phyloP scores from a whole-genome alignment of 2,329 filamentous ascomycete species.

The Paraconiothyrium sp. region DNA sequence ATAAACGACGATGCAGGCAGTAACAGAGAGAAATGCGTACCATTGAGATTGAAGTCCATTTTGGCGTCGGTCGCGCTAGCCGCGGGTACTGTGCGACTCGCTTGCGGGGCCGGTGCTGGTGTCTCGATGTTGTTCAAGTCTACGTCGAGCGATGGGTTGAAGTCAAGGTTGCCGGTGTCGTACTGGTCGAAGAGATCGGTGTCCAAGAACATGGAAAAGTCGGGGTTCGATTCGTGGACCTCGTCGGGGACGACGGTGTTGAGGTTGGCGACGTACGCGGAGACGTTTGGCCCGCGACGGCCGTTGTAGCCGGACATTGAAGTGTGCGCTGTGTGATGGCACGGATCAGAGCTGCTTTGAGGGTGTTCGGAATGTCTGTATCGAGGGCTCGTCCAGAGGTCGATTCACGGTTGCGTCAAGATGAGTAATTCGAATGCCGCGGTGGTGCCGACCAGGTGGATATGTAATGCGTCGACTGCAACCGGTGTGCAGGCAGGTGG shows the following conservation, averaged over 20 bases:
- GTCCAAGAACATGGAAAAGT: conserved; percentile 66
- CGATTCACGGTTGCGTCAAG: conserved; percentile 30
- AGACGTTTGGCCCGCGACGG: conserved; percentile 85
- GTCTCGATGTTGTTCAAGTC: conserved; percentile 38
- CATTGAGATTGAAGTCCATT: conserved; percentile 48
- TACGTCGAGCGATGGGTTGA: conserved; percentile 38
- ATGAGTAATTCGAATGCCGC: conserved; percentile 29
- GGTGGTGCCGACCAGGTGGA: conserved; percentile 5
- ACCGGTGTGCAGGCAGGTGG: not conserved
- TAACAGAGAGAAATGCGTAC: conserved; percentile 36
- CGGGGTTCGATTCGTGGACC: conserved; percentile 45
- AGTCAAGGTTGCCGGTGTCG: conserved; percentile 37
- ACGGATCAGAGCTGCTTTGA: conserved; percentile 21
- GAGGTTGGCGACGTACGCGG: conserved; percentile 86
- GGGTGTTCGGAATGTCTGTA: conserved; percentile 21
- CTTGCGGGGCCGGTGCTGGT: conserved; percentile 20
- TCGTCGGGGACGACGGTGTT: conserved; percentile 68
- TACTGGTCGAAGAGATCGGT: conserved; percentile 76
- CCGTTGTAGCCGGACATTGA: conserved; percentile 78
- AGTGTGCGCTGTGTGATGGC: conserved; percentile 4
- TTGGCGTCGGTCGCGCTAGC: conserved; percentile 31
- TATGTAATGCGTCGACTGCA: not conserved
- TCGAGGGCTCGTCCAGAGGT: not conserved
- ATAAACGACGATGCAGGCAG: conserved; percentile 19
- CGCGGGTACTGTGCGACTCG: conserved; percentile 8